These are phyloP conservation scores for Teratosphaeria pseudoeucalypti DNA, from an alignment of 2,329 filamentous ascomycete species.

Conservation along the genomic window DNA sequence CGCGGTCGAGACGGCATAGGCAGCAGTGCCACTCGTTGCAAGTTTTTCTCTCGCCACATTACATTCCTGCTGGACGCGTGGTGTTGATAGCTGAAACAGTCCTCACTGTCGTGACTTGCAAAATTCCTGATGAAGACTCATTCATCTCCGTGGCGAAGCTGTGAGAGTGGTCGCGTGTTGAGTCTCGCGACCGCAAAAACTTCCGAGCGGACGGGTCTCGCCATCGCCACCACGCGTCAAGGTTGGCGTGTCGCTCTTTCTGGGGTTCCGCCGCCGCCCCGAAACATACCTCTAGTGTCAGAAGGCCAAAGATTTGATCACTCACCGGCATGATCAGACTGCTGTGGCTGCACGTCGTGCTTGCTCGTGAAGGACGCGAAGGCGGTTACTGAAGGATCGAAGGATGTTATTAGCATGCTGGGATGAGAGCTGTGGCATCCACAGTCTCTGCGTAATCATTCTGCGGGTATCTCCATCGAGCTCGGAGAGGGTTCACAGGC, in stretches of 20 bases:
- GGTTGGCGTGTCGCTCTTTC: not conserved
- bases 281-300: not conserved
- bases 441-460: too few species aligned
- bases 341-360: not conserved
- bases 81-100: not conserved
- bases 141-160: not conserved
- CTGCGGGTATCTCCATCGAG: not conserved
- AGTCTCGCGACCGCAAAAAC: not conserved
- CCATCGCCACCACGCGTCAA: not conserved
- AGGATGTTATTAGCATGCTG: too few species aligned
- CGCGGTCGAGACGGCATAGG: not conserved
- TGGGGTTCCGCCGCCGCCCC: not conserved
- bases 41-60: not conserved
- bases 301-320: not conserved
- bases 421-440: too few species aligned
- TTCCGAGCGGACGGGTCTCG: not conserved
- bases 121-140: not conserved
- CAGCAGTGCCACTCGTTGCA: not conserved
- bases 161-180: not conserved
- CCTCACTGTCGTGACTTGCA: not conserved
- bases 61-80: not conserved
- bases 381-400: too few species aligned
- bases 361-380: too few species aligned
- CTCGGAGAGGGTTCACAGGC: not conserved
- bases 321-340: not conserved